Evolutionary conservation across 2,329 filamentous ascomycete species (phyloP).

Genomic region (Colletotrichum sp.): DNA sequence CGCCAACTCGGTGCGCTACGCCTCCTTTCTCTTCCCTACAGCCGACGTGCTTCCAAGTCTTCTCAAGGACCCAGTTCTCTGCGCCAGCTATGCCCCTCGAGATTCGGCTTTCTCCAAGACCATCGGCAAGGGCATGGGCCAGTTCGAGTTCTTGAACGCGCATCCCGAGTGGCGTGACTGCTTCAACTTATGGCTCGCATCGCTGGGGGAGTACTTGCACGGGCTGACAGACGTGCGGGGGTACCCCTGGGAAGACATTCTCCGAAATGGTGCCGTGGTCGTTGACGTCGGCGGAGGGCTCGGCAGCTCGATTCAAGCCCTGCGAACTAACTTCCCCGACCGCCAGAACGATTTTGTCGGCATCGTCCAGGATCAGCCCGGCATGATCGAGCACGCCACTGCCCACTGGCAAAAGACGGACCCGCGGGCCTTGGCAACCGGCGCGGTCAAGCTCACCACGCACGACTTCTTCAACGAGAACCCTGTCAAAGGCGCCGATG

Average conservation of each 20-base stretch:
- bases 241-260: background rate
- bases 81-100: constrained; percentile 2
- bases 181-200: constrained; percentile 6
- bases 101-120: constrained; percentile 9
- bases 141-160: constrained; percentile 13
- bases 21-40: constrained; percentile 10
- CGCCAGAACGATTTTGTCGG: background rate
- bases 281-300: constrained; percentile 13
- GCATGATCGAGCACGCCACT: constrained; percentile 11
- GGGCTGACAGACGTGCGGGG: constrained; percentile 13
- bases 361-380: constrained; percentile 12
- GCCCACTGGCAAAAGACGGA: constrained; percentile 10
- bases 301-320: constrained; percentile 9
- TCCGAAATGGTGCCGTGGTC: constrained; percentile 1
- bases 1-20: constrained; percentile 6
- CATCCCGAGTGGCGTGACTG: constrained; percentile 11
- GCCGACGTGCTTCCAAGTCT: background rate
- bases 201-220: constrained; percentile 1
- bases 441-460: constrained; percentile 41
- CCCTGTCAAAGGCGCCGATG: constrained; percentile 56
- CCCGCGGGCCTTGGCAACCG: background rate
- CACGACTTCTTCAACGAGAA: constrained; percentile 67
- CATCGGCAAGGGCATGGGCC: constrained; percentile 11
- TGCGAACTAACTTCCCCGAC: background rate
- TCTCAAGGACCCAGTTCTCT: constrained; percentile 1